Conservation (phyloP, 345 rosid genomes). For the Citrus unshiu region DNA sequence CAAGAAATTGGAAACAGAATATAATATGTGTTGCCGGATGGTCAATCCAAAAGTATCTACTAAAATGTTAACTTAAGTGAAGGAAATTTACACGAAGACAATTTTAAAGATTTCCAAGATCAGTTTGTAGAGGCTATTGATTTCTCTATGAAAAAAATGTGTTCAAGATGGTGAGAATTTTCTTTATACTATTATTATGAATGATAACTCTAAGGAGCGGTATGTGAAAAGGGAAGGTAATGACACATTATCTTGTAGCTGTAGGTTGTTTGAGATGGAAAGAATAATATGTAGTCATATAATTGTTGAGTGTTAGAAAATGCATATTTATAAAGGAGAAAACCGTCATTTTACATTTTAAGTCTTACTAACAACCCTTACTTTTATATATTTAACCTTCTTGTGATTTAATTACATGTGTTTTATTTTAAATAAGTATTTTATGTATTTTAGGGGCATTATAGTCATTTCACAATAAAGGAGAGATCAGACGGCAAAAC, state of each 20-base stretch:
- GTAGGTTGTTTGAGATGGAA: not conserved
- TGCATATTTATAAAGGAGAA: no score
- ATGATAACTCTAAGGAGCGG: not conserved
- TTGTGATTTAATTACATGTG: no score
- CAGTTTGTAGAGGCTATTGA: not conserved
- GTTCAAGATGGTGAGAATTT: no score
- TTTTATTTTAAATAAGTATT: no score
- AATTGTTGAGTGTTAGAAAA: no score
- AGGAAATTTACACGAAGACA: not conserved
- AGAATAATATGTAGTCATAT: not conserved
- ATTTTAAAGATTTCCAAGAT: not conserved
- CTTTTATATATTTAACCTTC: no score
- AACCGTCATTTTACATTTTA: no score
- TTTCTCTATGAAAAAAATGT: not conserved
- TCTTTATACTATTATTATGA: not conserved
- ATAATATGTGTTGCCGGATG: not conserved
- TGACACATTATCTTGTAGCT: not conserved
- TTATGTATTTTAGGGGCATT: no score
- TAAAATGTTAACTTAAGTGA: not conserved
- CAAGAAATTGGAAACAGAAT: not conserved
- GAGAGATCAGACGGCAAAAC: no score
- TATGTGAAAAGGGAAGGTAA: not conserved
- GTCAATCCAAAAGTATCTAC: not conserved
- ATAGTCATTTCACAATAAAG: no score
- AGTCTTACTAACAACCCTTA: no score